These are phyloP conservation scores for Lepiota venenata DNA, from an alignment of 768 basidiomycete species.

Conservation along the genomic window DNA sequence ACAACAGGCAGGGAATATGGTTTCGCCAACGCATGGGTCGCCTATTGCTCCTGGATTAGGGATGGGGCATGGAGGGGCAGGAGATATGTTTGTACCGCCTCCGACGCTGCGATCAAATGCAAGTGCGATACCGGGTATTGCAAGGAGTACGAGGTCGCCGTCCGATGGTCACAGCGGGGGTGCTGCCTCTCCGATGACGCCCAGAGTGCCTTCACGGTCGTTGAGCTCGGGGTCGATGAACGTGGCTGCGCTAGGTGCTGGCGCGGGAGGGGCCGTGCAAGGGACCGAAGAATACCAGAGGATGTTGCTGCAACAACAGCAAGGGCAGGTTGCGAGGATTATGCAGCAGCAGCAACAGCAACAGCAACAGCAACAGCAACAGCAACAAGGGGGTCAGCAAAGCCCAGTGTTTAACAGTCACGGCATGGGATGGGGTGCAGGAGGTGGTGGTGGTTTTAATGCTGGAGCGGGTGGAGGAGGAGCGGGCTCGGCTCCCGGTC, in stretches of 20 bases:
- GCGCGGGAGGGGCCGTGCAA: constrained; percentile 4
- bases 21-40: constrained; percentile 18
- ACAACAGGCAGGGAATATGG: constrained; percentile 38
- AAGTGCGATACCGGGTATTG: constrained; percentile 65
- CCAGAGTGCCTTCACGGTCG: constrained; percentile 32
- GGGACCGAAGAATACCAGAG: constrained; percentile 52
- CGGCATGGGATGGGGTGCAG: constrained; percentile 3
- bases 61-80: constrained; percentile 11
- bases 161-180: constrained; percentile 43
- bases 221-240: constrained; percentile 32
- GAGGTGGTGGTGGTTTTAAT: constrained; percentile 2
- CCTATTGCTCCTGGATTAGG: constrained; percentile 18
- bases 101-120: constrained; percentile 49
- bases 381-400: constrained; percentile 25
- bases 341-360: constrained; percentile 25
- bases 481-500: no score
- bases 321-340: constrained; percentile 32
- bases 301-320: constrained; percentile 46
- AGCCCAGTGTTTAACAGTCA: constrained; percentile 11
- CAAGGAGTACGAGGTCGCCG: constrained; percentile 73
- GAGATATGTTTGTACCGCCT: constrained; percentile 32
- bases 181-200: constrained; percentile 45
- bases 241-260: constrained; percentile 21
- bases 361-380: constrained; percentile 27
- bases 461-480: constrained; percentile 1